Evolutionary conservation across 1,284 basidiomycete genomes (phyloP).

Genomic region (Phylloboletellus chloephorus): DNA sequence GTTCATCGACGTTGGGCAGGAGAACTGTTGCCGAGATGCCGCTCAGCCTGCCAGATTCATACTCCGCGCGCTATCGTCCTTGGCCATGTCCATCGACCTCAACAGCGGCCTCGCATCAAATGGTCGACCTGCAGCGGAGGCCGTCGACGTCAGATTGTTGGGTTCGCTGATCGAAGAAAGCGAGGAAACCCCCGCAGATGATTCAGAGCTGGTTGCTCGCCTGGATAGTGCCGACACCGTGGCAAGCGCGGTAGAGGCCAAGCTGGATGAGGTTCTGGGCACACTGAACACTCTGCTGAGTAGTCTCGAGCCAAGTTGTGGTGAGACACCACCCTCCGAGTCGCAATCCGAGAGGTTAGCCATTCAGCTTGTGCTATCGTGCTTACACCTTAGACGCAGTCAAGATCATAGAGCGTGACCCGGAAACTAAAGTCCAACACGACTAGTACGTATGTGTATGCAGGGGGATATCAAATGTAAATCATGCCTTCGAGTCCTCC

Average conservation of each 20-base stretch:
- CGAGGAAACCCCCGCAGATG: slow-evolving; percentile 32
- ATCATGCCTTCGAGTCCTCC: slow-evolving; percentile 23
- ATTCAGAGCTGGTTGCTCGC: slow-evolving; percentile 43
- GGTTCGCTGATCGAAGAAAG: slow-evolving; percentile 35
- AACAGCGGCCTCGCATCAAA: slow-evolving; percentile 1
- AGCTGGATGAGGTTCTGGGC: slow-evolving; percentile 51
- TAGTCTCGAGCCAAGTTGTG: slow-evolving; percentile 33
- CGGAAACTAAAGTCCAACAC: slow-evolving; percentile 8
- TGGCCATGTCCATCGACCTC: slow-evolving; percentile 22
- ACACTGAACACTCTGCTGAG: slow-evolving; percentile 52
- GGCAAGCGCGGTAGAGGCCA: slow-evolving; percentile 52
- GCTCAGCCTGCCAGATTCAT: slow-evolving; percentile 5
- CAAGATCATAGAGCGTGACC: slow-evolving; percentile 16
- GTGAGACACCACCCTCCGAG: slow-evolving; percentile 4
- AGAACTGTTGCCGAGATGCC: slow-evolving; percentile 26
- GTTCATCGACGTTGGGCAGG: slow-evolving; percentile 15
- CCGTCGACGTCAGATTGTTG: slow-evolving; percentile 29
- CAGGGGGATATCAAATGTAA: slow-evolving; percentile 22
- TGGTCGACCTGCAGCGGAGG: slow-evolving; percentile 2
- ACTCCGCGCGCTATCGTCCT: slow-evolving; percentile 21
- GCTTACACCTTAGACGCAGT: background rate
- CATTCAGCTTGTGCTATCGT: background rate
- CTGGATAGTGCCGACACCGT: slow-evolving; percentile 51
- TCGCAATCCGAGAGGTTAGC: slow-evolving; percentile 15
- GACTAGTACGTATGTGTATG: slow-evolving; percentile 11